These are phyloP conservation scores for Oryza glaberrima DNA, from an alignment of 176 grass and related monocot genomes.

Conservation along the genomic window DNA sequence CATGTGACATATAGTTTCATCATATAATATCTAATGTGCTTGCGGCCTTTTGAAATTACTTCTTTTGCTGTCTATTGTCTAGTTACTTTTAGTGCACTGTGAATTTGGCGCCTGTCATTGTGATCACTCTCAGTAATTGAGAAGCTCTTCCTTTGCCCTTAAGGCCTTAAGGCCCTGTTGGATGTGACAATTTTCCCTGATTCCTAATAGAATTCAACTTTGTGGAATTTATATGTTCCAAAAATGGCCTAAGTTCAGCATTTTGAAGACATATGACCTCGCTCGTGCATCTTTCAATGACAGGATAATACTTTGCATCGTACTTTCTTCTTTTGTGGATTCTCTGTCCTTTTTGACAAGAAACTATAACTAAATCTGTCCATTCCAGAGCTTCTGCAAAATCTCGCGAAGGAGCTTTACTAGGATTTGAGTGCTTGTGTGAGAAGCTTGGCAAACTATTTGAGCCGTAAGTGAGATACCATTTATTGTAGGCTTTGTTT, in stretches of 20 bases:
- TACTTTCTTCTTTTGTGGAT: neutral
- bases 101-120: neutral
- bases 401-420: constrained; percentile 95
- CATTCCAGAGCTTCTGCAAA: constrained; percentile 77
- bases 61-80: neutral
- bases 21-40: constrained; percentile 8
- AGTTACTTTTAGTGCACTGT: constrained; percentile 18
- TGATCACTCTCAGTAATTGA: neutral
- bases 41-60: neutral
- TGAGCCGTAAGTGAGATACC: constrained; percentile 82
- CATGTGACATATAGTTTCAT: constrained; percentile 19
- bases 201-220: neutral
- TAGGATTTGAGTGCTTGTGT: constrained; percentile 99
- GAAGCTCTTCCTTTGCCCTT: neutral
- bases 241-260: neutral
- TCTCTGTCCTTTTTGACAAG: constrained; percentile 5
- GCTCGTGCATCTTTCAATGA: constrained; percentile 10
- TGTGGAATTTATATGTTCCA: neutral
- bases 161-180: neutral
- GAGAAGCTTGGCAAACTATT: constrained; percentile 96
- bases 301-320: neutral
- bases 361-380: constrained; percentile 19
- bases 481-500: constrained; percentile 33
- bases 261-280: constrained; percentile 1
- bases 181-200: neutral